Conservation (phyloP, 1,139 yeast genomes). For the Pichia sp. region DNA sequence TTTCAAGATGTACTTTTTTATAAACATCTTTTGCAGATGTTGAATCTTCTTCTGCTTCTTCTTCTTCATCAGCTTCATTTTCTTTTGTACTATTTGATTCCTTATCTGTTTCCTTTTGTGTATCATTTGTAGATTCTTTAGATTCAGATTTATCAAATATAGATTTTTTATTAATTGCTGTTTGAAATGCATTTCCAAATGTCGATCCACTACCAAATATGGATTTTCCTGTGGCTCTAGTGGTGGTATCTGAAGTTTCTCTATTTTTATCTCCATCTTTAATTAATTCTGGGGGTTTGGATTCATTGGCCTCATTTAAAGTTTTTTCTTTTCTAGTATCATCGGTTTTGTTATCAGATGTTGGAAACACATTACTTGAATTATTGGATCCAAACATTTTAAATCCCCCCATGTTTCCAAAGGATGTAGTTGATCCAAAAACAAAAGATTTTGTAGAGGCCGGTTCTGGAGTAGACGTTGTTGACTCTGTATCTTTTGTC, state of each 20-base stretch:
- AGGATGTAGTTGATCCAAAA: constrained; percentile 41
- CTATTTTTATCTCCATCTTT: constrained; percentile 1
- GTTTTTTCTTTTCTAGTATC: background rate
- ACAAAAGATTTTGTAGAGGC: constrained; percentile 32
- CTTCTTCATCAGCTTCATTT: constrained; percentile 13
- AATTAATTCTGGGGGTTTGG: background rate
- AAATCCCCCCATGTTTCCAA: constrained; percentile 37
- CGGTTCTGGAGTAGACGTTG: background rate
- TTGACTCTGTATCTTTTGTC: background rate
- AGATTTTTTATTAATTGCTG: constrained; percentile 44
- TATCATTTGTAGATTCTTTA: background rate
- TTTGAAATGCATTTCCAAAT: constrained; percentile 53
- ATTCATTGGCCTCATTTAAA: background rate
- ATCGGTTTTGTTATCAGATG: background rate
- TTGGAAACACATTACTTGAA: constrained; percentile 35
- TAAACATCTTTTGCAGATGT: constrained; percentile 27
- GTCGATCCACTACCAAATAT: constrained; percentile 56
- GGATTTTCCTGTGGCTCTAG: constrained; percentile 14
- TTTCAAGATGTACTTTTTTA: constrained; percentile 45
- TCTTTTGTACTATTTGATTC: constrained; percentile 7
- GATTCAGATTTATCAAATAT: constrained; percentile 39
- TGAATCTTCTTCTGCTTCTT: constrained; percentile 8
- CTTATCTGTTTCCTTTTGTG: background rate
- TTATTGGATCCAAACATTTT: constrained; percentile 24
- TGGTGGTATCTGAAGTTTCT: background rate